Percentiles rank a stretch among this genome's conserved stretches.
Evolutionary conservation across 164 flowering plant genomes (phyloP).

Genomic region (Stephania yunnanensis): DNA sequence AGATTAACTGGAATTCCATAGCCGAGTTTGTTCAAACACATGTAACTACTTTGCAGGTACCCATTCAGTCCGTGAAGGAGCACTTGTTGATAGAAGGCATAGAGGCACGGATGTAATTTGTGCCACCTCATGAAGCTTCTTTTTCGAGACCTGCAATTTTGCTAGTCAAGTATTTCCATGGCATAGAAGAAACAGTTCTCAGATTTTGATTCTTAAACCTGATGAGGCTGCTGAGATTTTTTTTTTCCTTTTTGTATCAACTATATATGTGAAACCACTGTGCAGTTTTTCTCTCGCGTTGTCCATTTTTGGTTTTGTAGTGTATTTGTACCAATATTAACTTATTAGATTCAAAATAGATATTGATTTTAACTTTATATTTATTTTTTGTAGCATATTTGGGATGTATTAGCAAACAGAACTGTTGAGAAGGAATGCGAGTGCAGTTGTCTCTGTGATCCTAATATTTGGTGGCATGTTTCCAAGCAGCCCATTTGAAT

Average conservation of each 20-base stretch:
- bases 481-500: too few species aligned
- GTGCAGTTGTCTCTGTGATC: too few species aligned
- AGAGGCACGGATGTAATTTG: conserved; percentile 48
- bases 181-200: neutral
- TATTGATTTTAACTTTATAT: too few species aligned
- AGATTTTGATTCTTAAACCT: neutral
- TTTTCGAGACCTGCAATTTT: neutral
- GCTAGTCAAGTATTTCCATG: neutral
- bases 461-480: too few species aligned
- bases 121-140: neutral
- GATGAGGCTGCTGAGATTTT: neutral
- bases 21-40: neutral
- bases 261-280: neutral
- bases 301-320: neutral
- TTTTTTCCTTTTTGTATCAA: neutral
- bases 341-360: neutral
- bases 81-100: conserved; percentile 69
- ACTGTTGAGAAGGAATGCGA: too few species aligned
- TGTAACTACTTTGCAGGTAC: conserved; percentile 47
- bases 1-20: neutral
- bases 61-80: conserved; percentile 72
- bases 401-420: too few species aligned
- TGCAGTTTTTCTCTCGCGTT: neutral
- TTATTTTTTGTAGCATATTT: too few species aligned
- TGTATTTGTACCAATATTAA: neutral